Conservation (phyloP, 129 eudicot species). For the Calendula officinalis region DNA sequence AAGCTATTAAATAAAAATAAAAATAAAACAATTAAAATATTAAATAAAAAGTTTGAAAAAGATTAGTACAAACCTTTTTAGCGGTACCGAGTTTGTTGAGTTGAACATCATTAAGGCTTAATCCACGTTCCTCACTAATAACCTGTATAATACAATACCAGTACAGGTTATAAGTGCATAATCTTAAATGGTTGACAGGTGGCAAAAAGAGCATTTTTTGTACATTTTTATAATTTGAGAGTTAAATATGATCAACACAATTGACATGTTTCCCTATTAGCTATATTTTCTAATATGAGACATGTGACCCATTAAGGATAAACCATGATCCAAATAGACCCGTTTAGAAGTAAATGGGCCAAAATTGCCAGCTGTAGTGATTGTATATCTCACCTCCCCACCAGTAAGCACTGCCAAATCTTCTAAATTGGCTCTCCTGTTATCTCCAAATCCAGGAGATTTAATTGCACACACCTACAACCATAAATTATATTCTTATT, state of each 20-base stretch:
- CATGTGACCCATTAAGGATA: background rate
- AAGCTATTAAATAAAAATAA: background rate
- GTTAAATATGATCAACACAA: no score
- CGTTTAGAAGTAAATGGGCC: no score
- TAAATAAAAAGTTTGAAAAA: background rate
- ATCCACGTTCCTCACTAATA: slow-evolving; percentile 79
- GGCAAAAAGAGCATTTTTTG: no score
- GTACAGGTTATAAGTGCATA: slow-evolving; percentile 7
- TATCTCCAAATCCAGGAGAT: slow-evolving; percentile 99
- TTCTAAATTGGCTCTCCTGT: slow-evolving; percentile 86
- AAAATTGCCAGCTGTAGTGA: background rate
- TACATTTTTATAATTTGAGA: no score
- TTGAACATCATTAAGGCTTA: slow-evolving; percentile 61
- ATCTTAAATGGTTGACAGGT: slow-evolving; percentile 8
- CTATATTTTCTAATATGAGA: no score
- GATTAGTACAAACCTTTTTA: slow-evolving; percentile 54
- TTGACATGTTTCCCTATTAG: no score
- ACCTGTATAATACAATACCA: slow-evolving; percentile 46
- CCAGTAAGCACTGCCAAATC: slow-evolving; percentile 95
- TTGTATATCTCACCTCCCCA: slow-evolving; percentile 68
- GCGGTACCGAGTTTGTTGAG: slow-evolving; percentile 82
- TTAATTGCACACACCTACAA: slow-evolving; percentile 92
- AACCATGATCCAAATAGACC: background rate
- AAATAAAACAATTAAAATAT: background rate
- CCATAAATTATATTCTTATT: background rate